Conservation (phyloP, 2,329 filamentous ascomycete species). For the Chalaropsis thielavioides region DNA sequence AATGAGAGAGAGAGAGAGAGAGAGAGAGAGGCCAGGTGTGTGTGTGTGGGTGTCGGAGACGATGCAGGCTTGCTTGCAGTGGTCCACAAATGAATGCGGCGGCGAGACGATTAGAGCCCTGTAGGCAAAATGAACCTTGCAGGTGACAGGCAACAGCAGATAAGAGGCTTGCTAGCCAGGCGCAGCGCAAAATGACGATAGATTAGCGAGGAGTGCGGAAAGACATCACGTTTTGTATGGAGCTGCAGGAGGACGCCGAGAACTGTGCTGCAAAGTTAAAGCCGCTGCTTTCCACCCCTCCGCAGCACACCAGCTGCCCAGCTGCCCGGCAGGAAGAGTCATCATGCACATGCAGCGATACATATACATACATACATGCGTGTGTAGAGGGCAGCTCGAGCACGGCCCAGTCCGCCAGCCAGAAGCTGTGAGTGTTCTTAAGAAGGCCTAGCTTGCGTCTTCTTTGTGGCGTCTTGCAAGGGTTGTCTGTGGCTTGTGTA, state of each 20-base stretch:
- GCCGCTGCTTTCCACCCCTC: slow-evolving; percentile 2
- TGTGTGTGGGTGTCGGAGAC: no score
- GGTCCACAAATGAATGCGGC: background rate
- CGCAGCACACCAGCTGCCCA: background rate
- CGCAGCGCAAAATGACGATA: background rate
- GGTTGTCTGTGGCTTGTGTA: background rate
- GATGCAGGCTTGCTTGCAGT: background rate
- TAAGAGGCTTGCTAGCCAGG: background rate
- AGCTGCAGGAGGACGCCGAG: background rate
- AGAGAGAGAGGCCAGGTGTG: no score
- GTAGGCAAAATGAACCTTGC: background rate
- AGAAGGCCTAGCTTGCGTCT: background rate
- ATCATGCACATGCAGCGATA: background rate
- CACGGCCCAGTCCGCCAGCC: background rate
- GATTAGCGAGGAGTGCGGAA: background rate
- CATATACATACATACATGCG: background rate
- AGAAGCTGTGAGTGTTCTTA: background rate
- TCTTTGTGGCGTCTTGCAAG: background rate
- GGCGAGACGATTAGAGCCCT: background rate
- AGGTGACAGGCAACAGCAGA: background rate
- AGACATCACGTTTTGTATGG: background rate
- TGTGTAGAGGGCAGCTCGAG: background rate
- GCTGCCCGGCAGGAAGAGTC: background rate
- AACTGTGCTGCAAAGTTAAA: background rate
- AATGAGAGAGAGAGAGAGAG: background rate